Percentiles rank a stretch among this genome's conserved stretches.
These are phyloP conservation scores for Ciborinia camelliae DNA, from an alignment of 2,329 filamentous ascomycete species.

Conservation along the genomic window DNA sequence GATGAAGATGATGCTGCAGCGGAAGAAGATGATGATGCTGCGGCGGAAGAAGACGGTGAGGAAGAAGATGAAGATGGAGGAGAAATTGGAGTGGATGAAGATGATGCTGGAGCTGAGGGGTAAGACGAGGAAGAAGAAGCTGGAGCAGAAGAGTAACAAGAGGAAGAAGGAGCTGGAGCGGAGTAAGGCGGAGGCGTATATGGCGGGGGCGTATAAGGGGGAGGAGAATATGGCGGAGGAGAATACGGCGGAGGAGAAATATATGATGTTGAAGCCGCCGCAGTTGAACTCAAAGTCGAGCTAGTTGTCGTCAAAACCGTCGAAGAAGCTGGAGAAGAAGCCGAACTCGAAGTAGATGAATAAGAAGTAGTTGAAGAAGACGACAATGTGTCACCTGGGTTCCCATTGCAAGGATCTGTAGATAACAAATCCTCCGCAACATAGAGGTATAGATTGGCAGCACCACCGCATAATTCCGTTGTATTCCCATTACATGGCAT, in stretches of 20 bases:
- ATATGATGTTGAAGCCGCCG: neutral
- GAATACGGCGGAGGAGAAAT: neutral
- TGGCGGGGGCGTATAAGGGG: neutral
- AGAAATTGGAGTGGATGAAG: neutral
- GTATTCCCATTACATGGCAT: conserved; percentile 36
- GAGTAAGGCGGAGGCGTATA: neutral
- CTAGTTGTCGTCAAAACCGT: neutral
- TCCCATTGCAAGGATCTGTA: conserved; percentile 45
- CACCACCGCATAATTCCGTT: conserved; percentile 39
- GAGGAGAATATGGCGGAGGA: neutral
- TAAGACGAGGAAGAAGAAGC: neutral
- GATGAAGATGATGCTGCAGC: neutral
- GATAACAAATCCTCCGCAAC: conserved; percentile 49
- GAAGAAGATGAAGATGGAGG: neutral
- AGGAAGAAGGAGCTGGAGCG: neutral
- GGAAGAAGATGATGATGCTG: no score
- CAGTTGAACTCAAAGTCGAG: conserved; percentile 5
- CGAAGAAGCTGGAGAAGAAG: conserved; percentile 15
- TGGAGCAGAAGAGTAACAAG: neutral
- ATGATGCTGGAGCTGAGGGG: neutral
- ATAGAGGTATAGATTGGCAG: conserved; percentile 39
- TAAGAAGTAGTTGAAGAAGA: conserved; percentile 20
- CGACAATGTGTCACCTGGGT: conserved; percentile 1
- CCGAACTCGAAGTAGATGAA: conserved; percentile 6
- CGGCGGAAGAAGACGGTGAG: no score